Conservation (phyloP, 768 basidiomycete species). For the Boletus rufocinnamomeus region DNA sequence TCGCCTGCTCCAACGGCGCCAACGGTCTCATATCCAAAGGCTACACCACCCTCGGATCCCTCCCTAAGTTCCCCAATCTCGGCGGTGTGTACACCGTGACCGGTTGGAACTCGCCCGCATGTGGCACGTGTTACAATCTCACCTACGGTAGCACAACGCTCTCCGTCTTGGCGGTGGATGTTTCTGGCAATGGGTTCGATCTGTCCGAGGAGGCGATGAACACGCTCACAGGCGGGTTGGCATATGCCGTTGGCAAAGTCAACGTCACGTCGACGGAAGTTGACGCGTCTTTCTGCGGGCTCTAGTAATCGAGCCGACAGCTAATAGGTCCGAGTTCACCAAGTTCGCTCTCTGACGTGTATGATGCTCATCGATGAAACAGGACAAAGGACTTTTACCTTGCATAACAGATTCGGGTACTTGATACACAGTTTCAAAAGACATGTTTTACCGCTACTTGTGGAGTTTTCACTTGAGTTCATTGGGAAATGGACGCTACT, state of each 20-base stretch:
- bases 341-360: background rate
- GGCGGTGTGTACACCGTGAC: slow-evolving; percentile 37
- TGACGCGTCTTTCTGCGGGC: slow-evolving; percentile 49
- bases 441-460: background rate
- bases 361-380: slow-evolving; percentile 1
- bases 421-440: background rate
- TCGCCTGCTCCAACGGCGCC: slow-evolving; percentile 38
- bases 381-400: background rate
- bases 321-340: background rate
- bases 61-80: slow-evolving; percentile 35
- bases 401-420: background rate
- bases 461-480: background rate
- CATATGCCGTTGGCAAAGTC: slow-evolving; percentile 54
- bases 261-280: slow-evolving; percentile 47
- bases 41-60: slow-evolving; percentile 35
- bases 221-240: slow-evolving; percentile 49
- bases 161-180: slow-evolving; percentile 33
- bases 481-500: background rate
- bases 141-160: slow-evolving; percentile 29
- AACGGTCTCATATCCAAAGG: slow-evolving; percentile 35
- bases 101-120: slow-evolving; percentile 31
- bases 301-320: slow-evolving; percentile 3
- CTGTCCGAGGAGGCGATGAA: slow-evolving; percentile 58
- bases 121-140: slow-evolving; percentile 38
- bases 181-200: slow-evolving; percentile 42